Base-by-base conservation (phyloP, 2,329 filamentous ascomycete species). In the Chaetoscypha palmicola region DNA sequence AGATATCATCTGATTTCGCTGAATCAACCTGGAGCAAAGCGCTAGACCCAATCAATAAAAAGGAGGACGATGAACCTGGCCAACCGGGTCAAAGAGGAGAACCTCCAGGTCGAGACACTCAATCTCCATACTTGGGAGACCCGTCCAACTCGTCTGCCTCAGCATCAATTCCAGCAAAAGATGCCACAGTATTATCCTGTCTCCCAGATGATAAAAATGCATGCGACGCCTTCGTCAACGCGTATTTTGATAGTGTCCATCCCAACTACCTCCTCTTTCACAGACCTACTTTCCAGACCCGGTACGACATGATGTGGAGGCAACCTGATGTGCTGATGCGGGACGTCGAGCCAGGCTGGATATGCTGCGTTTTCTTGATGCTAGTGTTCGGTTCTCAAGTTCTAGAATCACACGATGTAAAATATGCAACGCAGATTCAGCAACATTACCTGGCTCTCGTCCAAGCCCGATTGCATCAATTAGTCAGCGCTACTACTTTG, bases 361-460 rank as follows among this genome's bases (percentile, higher is more conserved):
- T 69, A 10, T 63, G 65, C 23, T 66, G 60, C 38, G 47, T 69
- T 20, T 65, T 65, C 36, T 60, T 69, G 55, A 62, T 67, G 14
- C 60, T 68, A 19, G 60, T 66, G 3, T 63, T 68, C 43, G 67
- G 67, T 17, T 66, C 66, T 24, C 62, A 68, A 30, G 59, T 60
- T 3, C 51, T 67, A 1, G 58, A 64, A 16, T 62, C 55, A 14
- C 42, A 51, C 5, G 53, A 65, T 38, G 52, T 49, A 4, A 39
- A 42, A 12, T 48, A 58, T 16, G 62, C 61, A 4, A 46, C 58
- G 10, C 57, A 60, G n/a, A 61, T 64, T 16, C 63, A 64, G 38
- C 56, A 58, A 2, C 59, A 57, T 24, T 65, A 62, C 47, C 43
- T 56, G 35, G 56, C 54, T 40, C 58, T 64, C 22, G 58, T 63